Evolutionary conservation across 2,329 filamentous ascomycete species (phyloP), one percentile per base, ranked within the genome.

Genomic region (Hymenoscyphus occultus): DNA sequence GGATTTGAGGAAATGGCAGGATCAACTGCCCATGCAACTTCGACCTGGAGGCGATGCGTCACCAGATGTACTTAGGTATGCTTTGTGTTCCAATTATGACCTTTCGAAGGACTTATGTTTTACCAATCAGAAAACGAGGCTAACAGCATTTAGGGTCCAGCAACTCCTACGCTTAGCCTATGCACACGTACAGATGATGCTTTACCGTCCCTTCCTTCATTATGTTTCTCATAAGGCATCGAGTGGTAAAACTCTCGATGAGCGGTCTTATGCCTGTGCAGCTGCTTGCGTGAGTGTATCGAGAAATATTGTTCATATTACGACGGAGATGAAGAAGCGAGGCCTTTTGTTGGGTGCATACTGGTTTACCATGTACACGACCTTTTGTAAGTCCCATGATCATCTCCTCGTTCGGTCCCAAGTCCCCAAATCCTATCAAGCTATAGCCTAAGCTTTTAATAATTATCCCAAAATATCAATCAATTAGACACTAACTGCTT

Each of bases 321-420:
- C 89, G 4, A 83, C 87, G 28, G 89, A 93, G 72, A 93, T 93
- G 80, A 88, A 90, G 69, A 89, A 88, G 74, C 85, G 89, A 72
- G 85, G 88, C 3, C 81, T 92, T 6, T 80, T 95, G n/a, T 89
- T 90, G 67, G 92, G 91, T 0, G 90, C 91, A 0, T 93, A 92
- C 76, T 95, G 91, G 91, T 94, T 94, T 74, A 90, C 91, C 70
- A 86, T 94, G 74, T 94, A 92, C 74, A 92, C 90, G 2, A 90
- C 91, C 16, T 93, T 92, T 78, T 93, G 45, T 48, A 48, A 6
- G 45, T 48, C 7, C n/a, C 7, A 9, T 48, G 3, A 5, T 10
- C 9, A 19, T 22, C n/a, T 48, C 42, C 16, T 22, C 35, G 9
- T 35, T 35, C 35, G 5, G 5, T 48, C 2, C 45, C n/a, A 5